Percentiles rank a stretch among this genome's conserved stretches.
Conservation (phyloP, 805 yeast species). For the Nakazawaea ishiwadae region DNA sequence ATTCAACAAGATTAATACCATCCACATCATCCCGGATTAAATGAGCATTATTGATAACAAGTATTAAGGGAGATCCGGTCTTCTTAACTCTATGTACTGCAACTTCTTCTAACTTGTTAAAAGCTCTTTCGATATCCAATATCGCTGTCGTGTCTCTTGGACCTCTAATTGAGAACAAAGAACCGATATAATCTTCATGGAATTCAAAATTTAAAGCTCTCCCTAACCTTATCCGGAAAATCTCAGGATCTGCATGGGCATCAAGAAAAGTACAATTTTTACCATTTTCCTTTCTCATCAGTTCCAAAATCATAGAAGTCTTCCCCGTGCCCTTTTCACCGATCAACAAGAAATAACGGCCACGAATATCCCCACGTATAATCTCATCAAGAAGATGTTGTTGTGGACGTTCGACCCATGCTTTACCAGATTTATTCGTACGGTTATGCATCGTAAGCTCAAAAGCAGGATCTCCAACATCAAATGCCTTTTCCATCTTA, state of each 20-base stretch:
- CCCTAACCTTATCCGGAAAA: conserved; percentile 72
- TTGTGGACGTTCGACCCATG: conserved; percentile 71
- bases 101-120: conserved; percentile 68
- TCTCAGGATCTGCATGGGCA: conserved; percentile 84
- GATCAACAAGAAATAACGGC: conserved; percentile 65
- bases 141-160: conserved; percentile 83
- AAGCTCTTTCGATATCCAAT: conserved; percentile 78
- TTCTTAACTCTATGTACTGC: conserved; percentile 46
- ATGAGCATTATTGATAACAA: conserved; percentile 73
- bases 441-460: conserved; percentile 51
- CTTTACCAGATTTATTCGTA: conserved; percentile 32
- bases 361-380: conserved; percentile 56
- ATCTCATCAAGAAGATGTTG: conserved; percentile 62
- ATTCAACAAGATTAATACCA: conserved; percentile 64
- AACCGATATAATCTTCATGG: conserved; percentile 80
- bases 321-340: conserved; percentile 91
- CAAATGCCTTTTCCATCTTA: conserved; percentile 65
- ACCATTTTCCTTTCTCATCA: conserved; percentile 61
- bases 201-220: conserved; percentile 68
- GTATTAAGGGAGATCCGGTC: conserved; percentile 51
- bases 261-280: conserved; percentile 65
- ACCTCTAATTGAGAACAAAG: conserved; percentile 74
- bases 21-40: conserved; percentile 72
- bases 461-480: conserved; percentile 60
- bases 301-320: conserved; percentile 67